Evolutionary conservation across 2,329 filamentous ascomycete genomes (phyloP), one percentile per base, ranked within the genome.

Genomic region (Metarhizium anisopliae): DNA sequence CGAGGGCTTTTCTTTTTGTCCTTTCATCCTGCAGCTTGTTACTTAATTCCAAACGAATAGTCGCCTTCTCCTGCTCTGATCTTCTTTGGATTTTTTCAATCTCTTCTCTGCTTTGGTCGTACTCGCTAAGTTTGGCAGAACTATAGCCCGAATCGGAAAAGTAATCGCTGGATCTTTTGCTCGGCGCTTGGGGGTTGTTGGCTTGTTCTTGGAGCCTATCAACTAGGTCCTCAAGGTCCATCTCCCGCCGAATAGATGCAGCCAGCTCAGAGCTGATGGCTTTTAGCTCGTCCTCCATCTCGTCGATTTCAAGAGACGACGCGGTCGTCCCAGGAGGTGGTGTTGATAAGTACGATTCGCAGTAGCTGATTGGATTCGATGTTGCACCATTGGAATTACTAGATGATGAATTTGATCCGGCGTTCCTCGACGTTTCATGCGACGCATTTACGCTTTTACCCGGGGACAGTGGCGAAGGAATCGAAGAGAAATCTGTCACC

Each of bases 61-160:
- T 86, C 1, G 93, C 93, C 69, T 90, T 91, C 66, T 96, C 91
- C 72, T 96, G 93, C 72, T 97, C 93, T 2, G 89, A 85, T 62
- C 85, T 85, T 61, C 94, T 82, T 63, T 92, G 87, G 50, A 94
- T 79, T 69, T 85, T 89, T 58, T 95, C 90, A 38, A 96, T 76
- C 68, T 96, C 90, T 64, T 86, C 83, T 52, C 78, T 79, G 36
- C 76, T 77, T 47, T 81, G 76, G 57, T 86, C 83, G 58, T 76
- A 76, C 50, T 89, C 86, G 59, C 87, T 85, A 65, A 86, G 87
- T 65, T 90, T 88, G 54, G 89, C 81, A 1, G 90, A 93, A 69
- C 90, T 93, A 56, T 90, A 87, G 36, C 94, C 94, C 6, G 92
- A 96, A 70, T 99, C 94, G 2, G 94, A 99, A 69, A 94, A 99